Conservation (phyloP, 2,329 filamentous ascomycete genomes). For the Monosporascus cannonballus region DNA sequence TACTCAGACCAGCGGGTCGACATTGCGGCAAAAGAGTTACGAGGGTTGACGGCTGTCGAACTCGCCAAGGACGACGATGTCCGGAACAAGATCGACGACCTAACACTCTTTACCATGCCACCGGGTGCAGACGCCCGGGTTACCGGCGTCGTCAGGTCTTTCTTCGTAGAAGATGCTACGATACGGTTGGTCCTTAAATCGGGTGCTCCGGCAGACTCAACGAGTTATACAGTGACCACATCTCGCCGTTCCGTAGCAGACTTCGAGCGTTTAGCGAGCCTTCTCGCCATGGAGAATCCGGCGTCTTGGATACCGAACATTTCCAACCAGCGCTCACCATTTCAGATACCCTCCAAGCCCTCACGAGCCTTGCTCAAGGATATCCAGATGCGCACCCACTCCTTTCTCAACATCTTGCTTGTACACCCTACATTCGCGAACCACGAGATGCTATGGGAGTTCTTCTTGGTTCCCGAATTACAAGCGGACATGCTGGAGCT, state of each 20-base stretch:
- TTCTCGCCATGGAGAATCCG: slow-evolving; percentile 82
- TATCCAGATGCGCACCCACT: slow-evolving; percentile 79
- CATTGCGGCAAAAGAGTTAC: slow-evolving; percentile 71
- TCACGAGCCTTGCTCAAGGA: slow-evolving; percentile 82
- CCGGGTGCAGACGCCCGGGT: slow-evolving; percentile 71
- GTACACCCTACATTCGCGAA: slow-evolving; percentile 88
- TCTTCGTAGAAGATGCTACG: slow-evolving; percentile 94
- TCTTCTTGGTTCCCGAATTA: slow-evolving; percentile 93
- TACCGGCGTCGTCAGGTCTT: slow-evolving; percentile 88
- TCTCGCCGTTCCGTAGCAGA: slow-evolving; percentile 82
- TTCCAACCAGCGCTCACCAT: slow-evolving; percentile 73
- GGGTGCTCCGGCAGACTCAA: slow-evolving; percentile 73
- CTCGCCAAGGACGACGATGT: slow-evolving; percentile 97
- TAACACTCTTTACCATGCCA: slow-evolving; percentile 73
- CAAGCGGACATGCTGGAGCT: slow-evolving; percentile 86
- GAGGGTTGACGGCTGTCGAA: slow-evolving; percentile 90
- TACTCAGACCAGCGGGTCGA: slow-evolving; percentile 88
- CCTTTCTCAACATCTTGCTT: slow-evolving; percentile 80
- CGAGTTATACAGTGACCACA: slow-evolving; percentile 89
- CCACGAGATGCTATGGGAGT: slow-evolving; percentile 98
- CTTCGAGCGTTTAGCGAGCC: slow-evolving; percentile 83
- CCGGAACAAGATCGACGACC: slow-evolving; percentile 90
- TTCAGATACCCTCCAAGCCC: slow-evolving; percentile 88
- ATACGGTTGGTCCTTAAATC: slow-evolving; percentile 92
- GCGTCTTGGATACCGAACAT: slow-evolving; percentile 89